Evolutionary conservation across 495 filamentous ascomycete species (phyloP).

Genomic region (Lophiotrema nucula): DNA sequence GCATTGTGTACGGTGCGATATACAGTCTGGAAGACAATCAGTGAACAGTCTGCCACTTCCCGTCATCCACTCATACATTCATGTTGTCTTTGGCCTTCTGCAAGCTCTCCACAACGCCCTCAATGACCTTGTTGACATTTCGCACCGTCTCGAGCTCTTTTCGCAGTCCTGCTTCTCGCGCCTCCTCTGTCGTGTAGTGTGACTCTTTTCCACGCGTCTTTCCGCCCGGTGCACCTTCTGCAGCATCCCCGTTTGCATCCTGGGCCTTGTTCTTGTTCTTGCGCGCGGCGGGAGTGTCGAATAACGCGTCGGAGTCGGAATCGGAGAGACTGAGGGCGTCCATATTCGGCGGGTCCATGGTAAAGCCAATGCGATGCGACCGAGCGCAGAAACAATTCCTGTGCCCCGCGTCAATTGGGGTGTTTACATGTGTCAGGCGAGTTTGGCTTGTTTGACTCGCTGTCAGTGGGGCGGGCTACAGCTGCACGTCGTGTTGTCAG

Average conservation of each 20-base stretch:
- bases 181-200: constrained; percentile 64
- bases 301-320: constrained; percentile 66
- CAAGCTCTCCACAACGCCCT: constrained; percentile 75
- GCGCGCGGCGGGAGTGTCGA: constrained; percentile 64
- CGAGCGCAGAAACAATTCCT: too few relatives aligned
- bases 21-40: constrained; percentile 62
- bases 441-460: constrained; percentile 15
- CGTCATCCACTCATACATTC: constrained; percentile 57
- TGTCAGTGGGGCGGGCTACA: not conserved
- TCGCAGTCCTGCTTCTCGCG: constrained; percentile 68
- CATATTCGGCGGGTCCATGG: constrained; percentile 25
- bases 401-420: not conserved
- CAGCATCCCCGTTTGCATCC: constrained; percentile 31
- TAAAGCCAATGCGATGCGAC: not conserved
- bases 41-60: not conserved
- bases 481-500: too few relatives aligned
- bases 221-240: constrained; percentile 48
- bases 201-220: constrained; percentile 49
- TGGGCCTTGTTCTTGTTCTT: constrained; percentile 18
- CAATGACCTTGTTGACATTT: constrained; percentile 82
- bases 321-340: constrained; percentile 43
- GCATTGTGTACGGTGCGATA: constrained; percentile 80
- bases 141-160: constrained; percentile 79
- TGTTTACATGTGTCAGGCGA: not conserved
- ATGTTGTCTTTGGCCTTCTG: constrained; percentile 85